Percentiles rank a stretch among this genome's conserved stretches.
phyloP scores from a whole-genome alignment of 75 land plant species.

The Azolla pinnata region DNA sequence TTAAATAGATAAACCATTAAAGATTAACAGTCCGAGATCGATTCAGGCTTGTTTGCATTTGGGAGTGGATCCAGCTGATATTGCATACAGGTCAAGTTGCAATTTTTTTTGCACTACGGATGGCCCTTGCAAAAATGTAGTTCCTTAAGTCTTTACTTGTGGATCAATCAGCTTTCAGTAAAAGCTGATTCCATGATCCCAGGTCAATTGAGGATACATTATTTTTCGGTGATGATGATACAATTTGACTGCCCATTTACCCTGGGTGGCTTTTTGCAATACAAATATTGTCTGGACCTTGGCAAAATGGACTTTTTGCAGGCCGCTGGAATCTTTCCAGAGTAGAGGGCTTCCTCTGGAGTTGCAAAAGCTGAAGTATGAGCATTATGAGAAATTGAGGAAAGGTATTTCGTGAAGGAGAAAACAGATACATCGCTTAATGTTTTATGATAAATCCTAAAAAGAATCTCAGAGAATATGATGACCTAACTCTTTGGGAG shows the following conservation, averaged over 20 bases:
- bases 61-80: slow-evolving; percentile 16
- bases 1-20: slow-evolving; percentile 14
- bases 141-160: no score
- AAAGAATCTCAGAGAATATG: no score
- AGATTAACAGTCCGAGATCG: slow-evolving; percentile 14
- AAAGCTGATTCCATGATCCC: no score
- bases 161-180: no score
- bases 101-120: no score
- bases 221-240: no score
- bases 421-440: no score
- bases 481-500: neutral
- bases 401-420: slow-evolving; percentile 16
- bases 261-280: neutral
- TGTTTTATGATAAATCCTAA: no score
- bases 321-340: slow-evolving; percentile 12
- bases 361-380: slow-evolving; percentile 14
- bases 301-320: neutral
- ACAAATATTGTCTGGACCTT: neutral
- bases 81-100: slow-evolving; percentile 20
- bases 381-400: slow-evolving; percentile 13
- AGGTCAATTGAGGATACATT: no score
- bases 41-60: slow-evolving; percentile 19
- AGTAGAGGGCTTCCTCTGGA: slow-evolving; percentile 8
- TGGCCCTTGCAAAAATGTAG: no score
- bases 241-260: no score